These are phyloP conservation scores for Rhodosporidiobolus odoratus DNA, from an alignment of 768 basidiomycete species.

Conservation along the genomic window DNA sequence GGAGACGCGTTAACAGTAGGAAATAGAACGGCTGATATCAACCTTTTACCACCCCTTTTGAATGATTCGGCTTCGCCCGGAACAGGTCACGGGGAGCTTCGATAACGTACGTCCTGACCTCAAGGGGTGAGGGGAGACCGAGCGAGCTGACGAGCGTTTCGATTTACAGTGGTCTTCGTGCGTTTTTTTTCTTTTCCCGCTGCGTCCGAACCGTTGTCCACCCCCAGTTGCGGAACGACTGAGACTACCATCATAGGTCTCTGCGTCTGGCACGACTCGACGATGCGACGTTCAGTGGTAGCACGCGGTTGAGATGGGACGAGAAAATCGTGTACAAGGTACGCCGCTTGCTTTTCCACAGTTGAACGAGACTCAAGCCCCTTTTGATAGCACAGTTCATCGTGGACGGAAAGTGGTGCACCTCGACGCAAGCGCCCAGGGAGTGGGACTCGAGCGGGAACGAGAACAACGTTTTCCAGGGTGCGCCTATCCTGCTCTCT, in stretches of 20 bases:
- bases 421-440: background rate
- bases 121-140: background rate
- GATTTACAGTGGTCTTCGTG: background rate
- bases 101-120: background rate
- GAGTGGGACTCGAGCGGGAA: background rate
- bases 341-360: background rate
- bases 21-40: background rate
- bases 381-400: background rate
- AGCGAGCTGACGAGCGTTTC: background rate
- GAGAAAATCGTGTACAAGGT: constrained; percentile 5
- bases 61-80: background rate
- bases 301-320: background rate
- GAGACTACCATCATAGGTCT: background rate
- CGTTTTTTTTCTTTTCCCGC: background rate
- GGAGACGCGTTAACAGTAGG: background rate
- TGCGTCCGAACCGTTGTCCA: background rate
- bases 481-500: background rate
- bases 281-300: background rate
- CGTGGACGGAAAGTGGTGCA: background rate
- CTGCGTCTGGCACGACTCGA: background rate
- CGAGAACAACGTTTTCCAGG: background rate
- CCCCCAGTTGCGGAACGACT: background rate
- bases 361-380: background rate
- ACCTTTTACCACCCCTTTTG: background rate
- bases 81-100: background rate